These are phyloP conservation scores for Trapa incisa DNA, from an alignment of 345 rosid species.

Conservation along the genomic window DNA sequence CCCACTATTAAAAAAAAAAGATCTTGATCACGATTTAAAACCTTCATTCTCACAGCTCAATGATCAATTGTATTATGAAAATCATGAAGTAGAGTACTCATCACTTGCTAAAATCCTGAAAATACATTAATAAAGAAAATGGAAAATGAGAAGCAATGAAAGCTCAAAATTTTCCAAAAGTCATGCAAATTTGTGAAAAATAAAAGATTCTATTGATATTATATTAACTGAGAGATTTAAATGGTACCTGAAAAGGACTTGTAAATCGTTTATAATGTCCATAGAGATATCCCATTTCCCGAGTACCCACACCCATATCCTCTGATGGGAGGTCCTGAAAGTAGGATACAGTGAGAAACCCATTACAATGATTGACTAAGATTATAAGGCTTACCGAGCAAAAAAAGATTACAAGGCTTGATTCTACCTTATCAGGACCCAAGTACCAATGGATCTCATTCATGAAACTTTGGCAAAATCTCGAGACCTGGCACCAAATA, in stretches of 20 bases:
- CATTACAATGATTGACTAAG: constrained; percentile 2
- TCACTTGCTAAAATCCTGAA: background rate
- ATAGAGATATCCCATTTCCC: constrained; percentile 96
- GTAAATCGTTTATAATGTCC: constrained; percentile 94
- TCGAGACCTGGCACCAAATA: constrained; percentile 71
- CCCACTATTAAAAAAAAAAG: too few relatives aligned
- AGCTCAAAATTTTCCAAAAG: background rate
- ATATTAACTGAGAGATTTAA: background rate
- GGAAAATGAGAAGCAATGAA: background rate
- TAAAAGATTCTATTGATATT: background rate
- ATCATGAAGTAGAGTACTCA: background rate
- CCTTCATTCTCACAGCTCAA: background rate
- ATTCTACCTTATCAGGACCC: constrained; percentile 80
- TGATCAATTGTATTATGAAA: constrained; percentile 14
- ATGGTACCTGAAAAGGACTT: constrained; percentile 88
- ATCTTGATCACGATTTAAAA: too few relatives aligned
- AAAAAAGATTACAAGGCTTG: constrained; percentile 2
- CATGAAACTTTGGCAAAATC: constrained; percentile 99
- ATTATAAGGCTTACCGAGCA: background rate
- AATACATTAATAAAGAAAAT: background rate
- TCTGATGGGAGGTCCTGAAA: constrained; percentile 91
- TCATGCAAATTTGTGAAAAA: background rate
- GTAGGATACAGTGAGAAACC: constrained; percentile 6
- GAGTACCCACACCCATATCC: constrained; percentile 96
- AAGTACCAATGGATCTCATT: constrained; percentile 80